Evolutionary conservation across 1,139 yeast species (phyloP).

Genomic region (Keqinozyma sinolaborantium): DNA sequence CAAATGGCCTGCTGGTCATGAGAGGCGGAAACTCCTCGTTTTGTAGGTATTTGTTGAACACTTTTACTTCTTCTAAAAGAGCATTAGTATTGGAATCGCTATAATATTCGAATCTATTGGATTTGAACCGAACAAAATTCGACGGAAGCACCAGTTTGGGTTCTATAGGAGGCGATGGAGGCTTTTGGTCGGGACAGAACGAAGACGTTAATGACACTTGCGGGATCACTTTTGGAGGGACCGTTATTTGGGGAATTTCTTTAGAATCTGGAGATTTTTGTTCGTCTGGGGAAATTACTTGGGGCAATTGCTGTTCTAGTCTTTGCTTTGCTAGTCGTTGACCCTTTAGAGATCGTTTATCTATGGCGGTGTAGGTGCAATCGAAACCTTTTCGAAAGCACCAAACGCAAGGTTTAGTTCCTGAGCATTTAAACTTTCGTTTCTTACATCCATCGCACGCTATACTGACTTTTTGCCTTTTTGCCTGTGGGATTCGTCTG

Average conservation of each 20-base stretch:
- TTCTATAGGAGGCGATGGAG: neutral
- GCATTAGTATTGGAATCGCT: neutral
- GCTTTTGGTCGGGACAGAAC: too few relatives aligned
- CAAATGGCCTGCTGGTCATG: neutral
- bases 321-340: slow-evolving; percentile 16
- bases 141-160: neutral
- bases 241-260: neutral
- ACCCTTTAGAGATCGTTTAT: slow-evolving; percentile 24
- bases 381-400: slow-evolving; percentile 21
- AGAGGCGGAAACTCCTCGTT: slow-evolving; percentile 1
- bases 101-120: neutral
- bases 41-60: neutral
- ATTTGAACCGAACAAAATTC: neutral
- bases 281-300: too few relatives aligned
- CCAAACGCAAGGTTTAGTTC: slow-evolving; percentile 23
- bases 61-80: neutral
- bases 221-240: too few relatives aligned
- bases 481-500: slow-evolving; percentile 18
- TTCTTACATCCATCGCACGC: slow-evolving; percentile 41
- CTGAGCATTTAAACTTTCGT: slow-evolving; percentile 33
- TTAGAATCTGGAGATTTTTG: neutral
- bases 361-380: slow-evolving; percentile 24
- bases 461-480: slow-evolving; percentile 30
- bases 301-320: too few relatives aligned
- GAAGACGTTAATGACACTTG: too few relatives aligned